Percentiles rank a stretch among this genome's conserved stretches.
These are phyloP conservation scores for Aspergillus panamensis DNA, from an alignment of 495 filamentous ascomycete genomes.

Conservation along the genomic window DNA sequence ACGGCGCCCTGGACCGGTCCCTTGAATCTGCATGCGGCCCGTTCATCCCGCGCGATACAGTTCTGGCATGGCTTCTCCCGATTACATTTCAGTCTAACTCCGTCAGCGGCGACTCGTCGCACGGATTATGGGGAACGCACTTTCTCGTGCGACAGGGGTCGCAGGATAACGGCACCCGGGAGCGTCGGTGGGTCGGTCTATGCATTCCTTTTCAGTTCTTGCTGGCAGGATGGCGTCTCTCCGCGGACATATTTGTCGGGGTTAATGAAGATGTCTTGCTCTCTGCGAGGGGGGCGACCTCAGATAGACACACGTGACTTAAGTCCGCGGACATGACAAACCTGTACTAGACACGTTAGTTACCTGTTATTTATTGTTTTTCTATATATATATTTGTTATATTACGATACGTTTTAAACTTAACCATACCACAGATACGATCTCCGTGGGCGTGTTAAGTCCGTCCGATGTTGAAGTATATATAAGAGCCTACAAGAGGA, in stretches of 20 bases:
- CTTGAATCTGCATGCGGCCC: slow-evolving; percentile 1
- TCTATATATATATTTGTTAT: too few relatives aligned
- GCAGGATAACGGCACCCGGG: slow-evolving; percentile 16
- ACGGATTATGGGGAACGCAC: neutral
- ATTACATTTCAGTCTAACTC: slow-evolving; percentile 15
- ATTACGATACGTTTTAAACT: too few relatives aligned
- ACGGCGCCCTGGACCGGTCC: neutral
- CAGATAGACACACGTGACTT: slow-evolving; percentile 1
- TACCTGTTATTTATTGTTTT: too few relatives aligned
- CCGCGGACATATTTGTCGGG: too few relatives aligned
- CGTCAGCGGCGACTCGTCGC: neutral
- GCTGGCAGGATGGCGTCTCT: too few relatives aligned
- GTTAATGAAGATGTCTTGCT: neutral
- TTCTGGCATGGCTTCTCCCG: slow-evolving; percentile 16
- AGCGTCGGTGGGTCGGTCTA: neutral
- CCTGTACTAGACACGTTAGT: neutral
- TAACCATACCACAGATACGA: too few relatives aligned
- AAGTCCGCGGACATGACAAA: slow-evolving; percentile 9
- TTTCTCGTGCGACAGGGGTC: slow-evolving; percentile 16
- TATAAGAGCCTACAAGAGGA: neutral
- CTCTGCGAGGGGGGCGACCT: neutral
- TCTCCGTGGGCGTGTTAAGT: neutral
- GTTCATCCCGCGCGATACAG: slow-evolving; percentile 7
- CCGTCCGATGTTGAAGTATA: neutral
- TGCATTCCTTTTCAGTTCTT: neutral